These are phyloP conservation scores for Avena sativa DNA, from an alignment of 176 grass and related monocot genomes.

Conservation along the genomic window DNA sequence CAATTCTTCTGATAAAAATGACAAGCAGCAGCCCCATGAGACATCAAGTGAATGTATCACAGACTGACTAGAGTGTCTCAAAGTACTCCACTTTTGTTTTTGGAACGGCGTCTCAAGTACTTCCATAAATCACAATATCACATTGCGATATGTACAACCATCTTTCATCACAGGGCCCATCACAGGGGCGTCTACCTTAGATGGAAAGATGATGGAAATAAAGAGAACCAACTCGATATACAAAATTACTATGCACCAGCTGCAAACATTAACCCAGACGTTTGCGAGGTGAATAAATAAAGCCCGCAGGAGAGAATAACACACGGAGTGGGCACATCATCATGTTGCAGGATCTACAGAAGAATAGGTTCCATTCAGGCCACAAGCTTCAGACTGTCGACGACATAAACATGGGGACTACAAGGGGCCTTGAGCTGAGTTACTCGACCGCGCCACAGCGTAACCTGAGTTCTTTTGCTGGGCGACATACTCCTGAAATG, in stretches of 20 bases:
- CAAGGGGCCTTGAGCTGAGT: conserved; percentile 20
- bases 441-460: not conserved
- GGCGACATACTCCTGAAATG: not conserved
- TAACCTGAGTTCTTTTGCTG: conserved; percentile 21
- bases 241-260: conserved; percentile 73
- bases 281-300: conserved; percentile 55
- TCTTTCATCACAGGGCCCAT: conserved; percentile 42
- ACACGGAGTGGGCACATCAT: not conserved
- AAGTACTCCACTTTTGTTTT: no score
- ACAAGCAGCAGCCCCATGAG: not conserved
- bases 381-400: conserved; percentile 21
- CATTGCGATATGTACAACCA: conserved; percentile 57
- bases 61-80: not conserved
- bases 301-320: not conserved
- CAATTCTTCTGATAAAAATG: not conserved
- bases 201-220: conserved; percentile 40
- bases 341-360: conserved; percentile 34
- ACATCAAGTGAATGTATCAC: not conserved
- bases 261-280: conserved; percentile 56
- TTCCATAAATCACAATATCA: conserved; percentile 39
- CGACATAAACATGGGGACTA: not conserved
- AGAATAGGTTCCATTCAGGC: conserved; percentile 31
- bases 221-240: conserved; percentile 58
- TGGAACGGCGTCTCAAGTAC: not conserved
- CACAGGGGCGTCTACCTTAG: conserved; percentile 39